These are phyloP conservation scores for Chamaecyparis obtusa DNA, from an alignment of 75 land plant genomes.

Conservation along the genomic window DNA sequence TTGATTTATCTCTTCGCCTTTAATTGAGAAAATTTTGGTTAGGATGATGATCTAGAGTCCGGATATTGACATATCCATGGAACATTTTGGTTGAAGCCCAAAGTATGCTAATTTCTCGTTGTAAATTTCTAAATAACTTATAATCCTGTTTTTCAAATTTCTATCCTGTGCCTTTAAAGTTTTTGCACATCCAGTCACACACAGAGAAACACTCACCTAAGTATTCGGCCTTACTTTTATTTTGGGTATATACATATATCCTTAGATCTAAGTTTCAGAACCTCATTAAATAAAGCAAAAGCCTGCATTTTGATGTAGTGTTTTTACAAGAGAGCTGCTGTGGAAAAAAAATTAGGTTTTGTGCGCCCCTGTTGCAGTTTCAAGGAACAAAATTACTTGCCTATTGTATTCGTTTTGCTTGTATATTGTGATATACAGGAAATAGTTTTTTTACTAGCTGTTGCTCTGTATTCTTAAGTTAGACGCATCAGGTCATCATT, in stretches of 20 bases:
- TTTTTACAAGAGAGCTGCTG: neutral
- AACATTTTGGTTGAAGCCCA: constrained; percentile 7
- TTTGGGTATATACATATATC: neutral
- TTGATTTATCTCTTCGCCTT: constrained; percentile 17
- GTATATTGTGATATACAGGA: neutral
- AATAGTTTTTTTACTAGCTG: neutral
- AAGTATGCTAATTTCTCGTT: constrained; percentile 11
- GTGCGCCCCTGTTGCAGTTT: neutral
- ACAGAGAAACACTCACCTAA: neutral
- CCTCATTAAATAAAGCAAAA: neutral
- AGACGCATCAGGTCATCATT: neutral
- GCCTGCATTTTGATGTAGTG: neutral
- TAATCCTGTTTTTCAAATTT: neutral
- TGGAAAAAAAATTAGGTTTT: neutral
- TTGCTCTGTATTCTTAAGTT: neutral
- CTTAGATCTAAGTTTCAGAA: neutral
- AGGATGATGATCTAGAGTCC: neutral
- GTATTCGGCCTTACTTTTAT: neutral
- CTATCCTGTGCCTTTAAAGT: neutral
- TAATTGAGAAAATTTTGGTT: constrained; percentile 8
- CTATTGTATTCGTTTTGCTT: neutral
- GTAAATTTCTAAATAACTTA: constrained; percentile 11
- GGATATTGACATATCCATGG: neutral
- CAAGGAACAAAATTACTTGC: neutral
- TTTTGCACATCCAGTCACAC: neutral